These are phyloP conservation scores for Tremella fuciformis DNA, from an alignment of 768 basidiomycete species.

Conservation along the genomic window DNA sequence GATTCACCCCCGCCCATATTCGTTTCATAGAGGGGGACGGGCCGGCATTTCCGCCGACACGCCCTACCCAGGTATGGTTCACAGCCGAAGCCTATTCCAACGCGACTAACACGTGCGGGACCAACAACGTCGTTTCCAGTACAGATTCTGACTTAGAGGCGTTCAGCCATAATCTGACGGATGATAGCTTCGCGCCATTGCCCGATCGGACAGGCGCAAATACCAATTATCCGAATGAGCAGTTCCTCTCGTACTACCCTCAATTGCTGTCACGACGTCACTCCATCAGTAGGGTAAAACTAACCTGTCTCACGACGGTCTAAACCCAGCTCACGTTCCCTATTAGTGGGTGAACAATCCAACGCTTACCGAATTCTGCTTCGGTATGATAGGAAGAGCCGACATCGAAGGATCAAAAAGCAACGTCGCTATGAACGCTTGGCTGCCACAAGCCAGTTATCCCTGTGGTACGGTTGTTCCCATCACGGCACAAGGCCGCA, in stretches of 20 bases:
- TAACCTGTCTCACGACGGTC: conserved; percentile 81
- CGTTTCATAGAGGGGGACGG: conserved; percentile 60
- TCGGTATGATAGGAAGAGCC: conserved; percentile 78
- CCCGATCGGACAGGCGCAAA: conserved; percentile 74
- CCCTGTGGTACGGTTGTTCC: conserved; percentile 55
- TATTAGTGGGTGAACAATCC: conserved; percentile 78
- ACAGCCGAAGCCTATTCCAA: conserved; percentile 68
- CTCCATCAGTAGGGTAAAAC: conserved; percentile 81
- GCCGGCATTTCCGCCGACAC: conserved; percentile 59
- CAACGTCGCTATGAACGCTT: conserved; percentile 80
- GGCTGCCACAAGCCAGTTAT: conserved; percentile 78
- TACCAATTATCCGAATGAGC: conserved; percentile 79
- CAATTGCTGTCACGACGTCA: conserved; percentile 72
- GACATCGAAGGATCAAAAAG: conserved; percentile 80
- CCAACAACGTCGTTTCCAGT: conserved; percentile 70
- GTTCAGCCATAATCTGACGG: conserved; percentile 80
- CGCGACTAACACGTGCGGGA: conserved; percentile 65
- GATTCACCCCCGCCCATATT: conserved; percentile 70
- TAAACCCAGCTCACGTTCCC: conserved; percentile 68
- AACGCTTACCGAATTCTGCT: conserved; percentile 76
- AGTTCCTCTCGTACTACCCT: conserved; percentile 80
- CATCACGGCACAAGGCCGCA: background rate
- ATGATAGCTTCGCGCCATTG: conserved; percentile 77
- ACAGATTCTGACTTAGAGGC: conserved; percentile 79
- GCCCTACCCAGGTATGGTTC: conserved; percentile 62